phyloP scores from a whole-genome alignment of 306 rosid species.

The Fragaria nilgerrensis region DNA sequence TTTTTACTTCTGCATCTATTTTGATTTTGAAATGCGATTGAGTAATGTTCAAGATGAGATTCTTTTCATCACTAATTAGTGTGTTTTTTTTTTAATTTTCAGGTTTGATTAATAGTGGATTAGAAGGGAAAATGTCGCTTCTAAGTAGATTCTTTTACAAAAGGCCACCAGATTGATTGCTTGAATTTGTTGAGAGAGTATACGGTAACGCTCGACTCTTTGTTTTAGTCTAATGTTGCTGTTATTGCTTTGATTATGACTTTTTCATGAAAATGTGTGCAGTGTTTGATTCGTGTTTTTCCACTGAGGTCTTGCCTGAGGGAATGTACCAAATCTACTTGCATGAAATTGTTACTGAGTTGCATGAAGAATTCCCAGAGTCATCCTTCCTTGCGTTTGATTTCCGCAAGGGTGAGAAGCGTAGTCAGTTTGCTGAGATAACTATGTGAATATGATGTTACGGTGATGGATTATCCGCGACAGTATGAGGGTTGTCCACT shows the following conservation, averaged over 20 bases:
- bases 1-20: neutral
- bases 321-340: slow-evolving; percentile 81
- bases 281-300: slow-evolving; percentile 97
- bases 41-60: neutral
- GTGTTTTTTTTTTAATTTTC: slow-evolving; percentile 7
- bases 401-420: slow-evolving; percentile 84
- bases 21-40: neutral
- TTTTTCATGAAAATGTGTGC: slow-evolving; percentile 26
- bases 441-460: slow-evolving; percentile 71
- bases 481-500: slow-evolving; percentile 96
- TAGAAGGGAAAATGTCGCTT: slow-evolving; percentile 56
- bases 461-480: slow-evolving; percentile 88
- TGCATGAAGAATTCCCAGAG: slow-evolving; percentile 89
- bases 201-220: slow-evolving; percentile 51
- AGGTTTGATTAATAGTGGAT: slow-evolving; percentile 12
- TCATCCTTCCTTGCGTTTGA: slow-evolving; percentile 86
- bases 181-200: slow-evolving; percentile 82
- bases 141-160: slow-evolving; percentile 93
- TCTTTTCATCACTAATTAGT: neutral
- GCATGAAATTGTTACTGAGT: slow-evolving; percentile 69
- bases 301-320: slow-evolving; percentile 84
- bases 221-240: slow-evolving; percentile 7
- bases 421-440: slow-evolving; percentile 67
- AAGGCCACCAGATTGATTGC: slow-evolving; percentile 95
- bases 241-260: neutral